Base-by-base conservation (phyloP, 2,329 filamentous ascomycete species). In the Chaetoscypha palmicola region DNA sequence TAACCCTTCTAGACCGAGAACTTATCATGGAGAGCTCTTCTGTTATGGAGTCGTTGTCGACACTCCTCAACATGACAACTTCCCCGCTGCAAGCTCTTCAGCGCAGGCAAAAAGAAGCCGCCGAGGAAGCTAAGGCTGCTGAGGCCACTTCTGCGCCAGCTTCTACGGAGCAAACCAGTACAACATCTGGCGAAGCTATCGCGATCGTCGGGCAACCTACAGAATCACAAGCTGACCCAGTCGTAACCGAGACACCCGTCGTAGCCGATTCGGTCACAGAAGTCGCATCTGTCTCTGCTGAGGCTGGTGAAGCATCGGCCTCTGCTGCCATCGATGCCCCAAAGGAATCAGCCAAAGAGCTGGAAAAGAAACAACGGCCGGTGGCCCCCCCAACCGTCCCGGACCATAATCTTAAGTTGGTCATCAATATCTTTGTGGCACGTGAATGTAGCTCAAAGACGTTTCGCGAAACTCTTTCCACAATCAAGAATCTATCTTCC, bases 381-480 rank as follows among this genome's bases (percentile, higher is more conserved):
- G 77, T 95, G 41, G 80, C 84, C 39, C 86, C 90, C 22, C 92
- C 92, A 0, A 74, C 90, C 34, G 83, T 98, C 43, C 90, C 92
- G 4, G 80, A 91, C 22, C 77, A 89, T 60, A 96, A 97, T 61
- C 76, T 98, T 45, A 86, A 86, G 46, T 72, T 97, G 45, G 89
- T 98, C n/a, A 86, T 97, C 56, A 92, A 92, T 62, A 95, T 98
- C 45, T 86, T 98, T 53, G 88, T 94, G 33, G 91, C 91, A 50
- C 84, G 90, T 38, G 92, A 98, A 65, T 98, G 92, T 67, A 95
- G 88, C 60, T 90, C 87, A 51, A 96, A 95, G 71, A 97, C 92
- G 0, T 98, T 98, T 74, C 86, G 92, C 62, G 94, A 97, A 64
- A 97, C 92, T 1, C 77, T 98, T 42, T 92, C 91, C 12, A 94